phyloP scores from a whole-genome alignment of 495 filamentous ascomycete genomes.

The Mycothermus thermophilus region DNA sequence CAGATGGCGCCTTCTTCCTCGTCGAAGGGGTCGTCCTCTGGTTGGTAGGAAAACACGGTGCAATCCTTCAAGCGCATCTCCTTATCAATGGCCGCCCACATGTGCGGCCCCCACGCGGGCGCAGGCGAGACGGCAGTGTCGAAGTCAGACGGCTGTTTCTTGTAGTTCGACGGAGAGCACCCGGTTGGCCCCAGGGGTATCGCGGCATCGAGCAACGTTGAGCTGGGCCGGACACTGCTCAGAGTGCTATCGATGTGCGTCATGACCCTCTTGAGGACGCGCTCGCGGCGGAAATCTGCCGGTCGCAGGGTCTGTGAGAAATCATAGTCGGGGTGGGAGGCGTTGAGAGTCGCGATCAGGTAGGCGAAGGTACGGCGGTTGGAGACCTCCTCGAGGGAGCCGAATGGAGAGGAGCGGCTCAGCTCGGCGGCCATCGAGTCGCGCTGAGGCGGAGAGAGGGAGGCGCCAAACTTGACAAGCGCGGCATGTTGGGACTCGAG shows the following conservation, averaged over 20 bases:
- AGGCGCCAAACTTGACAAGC: constrained; percentile 64
- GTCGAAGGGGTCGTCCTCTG: constrained; percentile 71
- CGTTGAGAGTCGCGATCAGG: constrained; percentile 93
- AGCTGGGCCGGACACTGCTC: constrained; percentile 59
- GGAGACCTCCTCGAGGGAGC: constrained; percentile 68
- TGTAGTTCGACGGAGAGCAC: constrained; percentile 17
- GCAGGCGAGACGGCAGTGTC: constrained; percentile 17
- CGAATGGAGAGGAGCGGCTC: constrained; percentile 78
- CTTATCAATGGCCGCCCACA: constrained; percentile 83
- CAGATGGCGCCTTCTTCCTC: constrained; percentile 87
- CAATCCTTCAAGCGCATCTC: constrained; percentile 85
- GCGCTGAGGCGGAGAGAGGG: constrained; percentile 62
- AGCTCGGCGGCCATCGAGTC: constrained; percentile 47
- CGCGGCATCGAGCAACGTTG: constrained; percentile 13
- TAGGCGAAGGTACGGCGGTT: constrained; percentile 90
- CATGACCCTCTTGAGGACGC: constrained; percentile 62
- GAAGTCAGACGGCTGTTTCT: no score
- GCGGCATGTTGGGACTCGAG: constrained; percentile 84
- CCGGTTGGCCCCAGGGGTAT: no score
- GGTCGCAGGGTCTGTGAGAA: constrained; percentile 84
- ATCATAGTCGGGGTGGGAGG: constrained; percentile 93
- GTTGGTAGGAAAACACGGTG: constrained; percentile 70
- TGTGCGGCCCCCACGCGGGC: constrained; percentile 62
- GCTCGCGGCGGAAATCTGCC: constrained; percentile 72
- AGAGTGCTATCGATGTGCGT: constrained; percentile 72